A percentile compares a stretch with the other conserved stretches of the same genome.
Evolutionary conservation across 495 filamentous ascomycete species (phyloP).

Genomic region (Penicillium coprophilum): DNA sequence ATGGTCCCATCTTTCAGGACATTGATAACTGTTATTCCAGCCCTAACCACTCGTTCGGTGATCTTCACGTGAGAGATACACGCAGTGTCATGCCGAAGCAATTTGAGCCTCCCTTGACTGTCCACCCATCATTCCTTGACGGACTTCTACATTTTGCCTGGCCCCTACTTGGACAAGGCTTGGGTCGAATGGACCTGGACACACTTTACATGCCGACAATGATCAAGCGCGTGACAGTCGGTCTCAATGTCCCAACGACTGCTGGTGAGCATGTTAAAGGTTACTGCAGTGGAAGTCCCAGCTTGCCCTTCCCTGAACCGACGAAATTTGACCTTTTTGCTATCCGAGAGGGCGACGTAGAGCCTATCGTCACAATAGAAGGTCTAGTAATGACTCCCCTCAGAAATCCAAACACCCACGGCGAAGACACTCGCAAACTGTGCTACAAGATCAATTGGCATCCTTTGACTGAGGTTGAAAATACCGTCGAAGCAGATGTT

Average conservation of each 20-base stretch:
- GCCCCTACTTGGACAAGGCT: slow-evolving; percentile 44
- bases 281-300: slow-evolving; percentile 34
- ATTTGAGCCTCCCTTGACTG: slow-evolving; percentile 26
- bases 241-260: slow-evolving; percentile 20
- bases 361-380: slow-evolving; percentile 33
- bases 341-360: slow-evolving; percentile 19
- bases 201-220: slow-evolving; percentile 46
- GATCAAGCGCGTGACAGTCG: slow-evolving; percentile 34
- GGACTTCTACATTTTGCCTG: slow-evolving; percentile 33
- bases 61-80: slow-evolving; percentile 29
- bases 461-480: slow-evolving; percentile 18
- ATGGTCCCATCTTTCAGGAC: slow-evolving; percentile 24
- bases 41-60: slow-evolving; percentile 19
- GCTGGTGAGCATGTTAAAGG: slow-evolving; percentile 32
- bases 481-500: neutral
- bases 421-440: slow-evolving; percentile 20
- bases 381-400: slow-evolving; percentile 38
- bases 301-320: slow-evolving; percentile 26
- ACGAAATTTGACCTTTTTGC: slow-evolving; percentile 39
- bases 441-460: slow-evolving; percentile 42
- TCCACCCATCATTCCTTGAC: slow-evolving; percentile 33
- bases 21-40: slow-evolving; percentile 27
- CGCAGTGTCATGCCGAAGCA: slow-evolving; percentile 28
- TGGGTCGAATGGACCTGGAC: slow-evolving; percentile 38
- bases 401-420: slow-evolving; percentile 18